Conservation (phyloP, 83 land plant genomes). For the Picea abies region DNA sequence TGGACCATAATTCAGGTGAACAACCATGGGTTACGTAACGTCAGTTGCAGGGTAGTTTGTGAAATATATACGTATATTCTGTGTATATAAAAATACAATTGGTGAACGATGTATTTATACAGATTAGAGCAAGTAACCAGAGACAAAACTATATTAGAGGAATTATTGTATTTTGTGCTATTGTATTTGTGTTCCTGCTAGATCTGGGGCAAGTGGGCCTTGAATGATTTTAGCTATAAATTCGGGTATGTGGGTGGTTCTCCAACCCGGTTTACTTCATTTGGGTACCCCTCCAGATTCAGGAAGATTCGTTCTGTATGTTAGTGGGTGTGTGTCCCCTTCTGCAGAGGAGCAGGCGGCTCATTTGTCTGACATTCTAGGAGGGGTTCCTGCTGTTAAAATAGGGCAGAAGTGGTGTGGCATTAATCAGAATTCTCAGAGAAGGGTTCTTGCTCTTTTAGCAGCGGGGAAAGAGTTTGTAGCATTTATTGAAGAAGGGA, state of each 20-base stretch:
- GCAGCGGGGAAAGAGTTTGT: background rate
- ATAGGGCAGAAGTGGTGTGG: background rate
- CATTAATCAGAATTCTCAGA: no score
- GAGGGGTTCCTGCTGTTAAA: conserved; percentile 2
- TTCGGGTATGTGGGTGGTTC: background rate
- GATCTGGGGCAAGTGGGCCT: background rate
- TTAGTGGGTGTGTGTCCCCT: background rate
- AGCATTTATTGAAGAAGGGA: background rate
- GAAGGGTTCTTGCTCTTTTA: background rate
- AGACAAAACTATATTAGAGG: background rate
- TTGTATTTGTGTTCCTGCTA: background rate
- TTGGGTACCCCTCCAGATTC: background rate
- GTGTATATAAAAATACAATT: background rate
- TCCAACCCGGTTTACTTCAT: background rate
- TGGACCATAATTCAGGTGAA: background rate
- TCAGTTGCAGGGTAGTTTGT: background rate
- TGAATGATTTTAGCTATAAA: background rate
- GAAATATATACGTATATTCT: background rate
- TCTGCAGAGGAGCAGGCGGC: background rate
- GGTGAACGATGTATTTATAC: background rate
- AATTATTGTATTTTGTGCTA: background rate
- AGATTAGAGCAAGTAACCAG: background rate
- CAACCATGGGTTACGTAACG: background rate
- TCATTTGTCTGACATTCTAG: background rate
- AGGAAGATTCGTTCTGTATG: background rate